A percentile compares a stretch with the other conserved stretches of the same genome.
phyloP scores from a whole-genome alignment of 768 basidiomycete genomes.

The Hemileccinum impolitum region DNA sequence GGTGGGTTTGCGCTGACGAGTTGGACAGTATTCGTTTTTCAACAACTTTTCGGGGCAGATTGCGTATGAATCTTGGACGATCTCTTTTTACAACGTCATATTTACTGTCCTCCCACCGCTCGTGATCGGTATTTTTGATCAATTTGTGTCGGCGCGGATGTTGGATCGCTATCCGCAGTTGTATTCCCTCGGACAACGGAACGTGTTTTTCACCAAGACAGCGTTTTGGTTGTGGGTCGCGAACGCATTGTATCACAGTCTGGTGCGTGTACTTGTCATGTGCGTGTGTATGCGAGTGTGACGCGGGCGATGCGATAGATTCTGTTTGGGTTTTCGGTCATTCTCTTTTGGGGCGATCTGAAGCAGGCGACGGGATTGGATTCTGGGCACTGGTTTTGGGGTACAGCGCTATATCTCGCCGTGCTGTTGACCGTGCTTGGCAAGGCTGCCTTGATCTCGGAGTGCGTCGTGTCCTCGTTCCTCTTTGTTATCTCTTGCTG shows the following conservation, averaged over 20 bases:
- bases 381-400: slow-evolving; percentile 98
- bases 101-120: slow-evolving; percentile 96
- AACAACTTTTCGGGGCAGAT: slow-evolving; percentile 99
- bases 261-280: slow-evolving; percentile 47
- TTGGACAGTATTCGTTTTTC: slow-evolving; percentile 89
- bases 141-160: slow-evolving; percentile 96
- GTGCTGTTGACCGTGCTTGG: slow-evolving; percentile 94
- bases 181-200: slow-evolving; percentile 91
- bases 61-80: slow-evolving; percentile 97
- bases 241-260: slow-evolving; percentile 87
- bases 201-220: slow-evolving; percentile 87
- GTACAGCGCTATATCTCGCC: slow-evolving; percentile 90
- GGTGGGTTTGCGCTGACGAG: background rate
- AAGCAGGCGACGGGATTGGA: slow-evolving; percentile 78
- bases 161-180: slow-evolving; percentile 96
- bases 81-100: slow-evolving; percentile 93
- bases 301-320: slow-evolving; percentile 44
- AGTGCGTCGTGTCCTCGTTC: slow-evolving; percentile 54
- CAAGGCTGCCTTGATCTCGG: slow-evolving; percentile 95
- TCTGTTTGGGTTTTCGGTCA: slow-evolving; percentile 81
- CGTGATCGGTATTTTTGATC: slow-evolving; percentile 97
- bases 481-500: background rate
- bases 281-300: background rate
- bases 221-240: slow-evolving; percentile 91
- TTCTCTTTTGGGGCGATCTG: slow-evolving; percentile 92